Conservation (phyloP, 2,329 filamentous ascomycete genomes). For the Penicillium sp. region DNA sequence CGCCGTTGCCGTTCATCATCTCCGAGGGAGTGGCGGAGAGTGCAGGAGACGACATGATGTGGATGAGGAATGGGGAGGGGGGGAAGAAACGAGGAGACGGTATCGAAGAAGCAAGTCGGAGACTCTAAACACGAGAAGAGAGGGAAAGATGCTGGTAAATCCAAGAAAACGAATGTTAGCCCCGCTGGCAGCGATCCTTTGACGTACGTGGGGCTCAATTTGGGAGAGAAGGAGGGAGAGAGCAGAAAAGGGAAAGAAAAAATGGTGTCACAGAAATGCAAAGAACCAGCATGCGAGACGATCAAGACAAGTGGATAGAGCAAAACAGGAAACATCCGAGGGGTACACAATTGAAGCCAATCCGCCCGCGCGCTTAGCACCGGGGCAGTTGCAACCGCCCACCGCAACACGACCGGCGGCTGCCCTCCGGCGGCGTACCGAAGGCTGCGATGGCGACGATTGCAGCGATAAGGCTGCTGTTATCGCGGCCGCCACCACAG, state of each 20-base stretch:
- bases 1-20: constrained; percentile 18
- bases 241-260: too few species aligned
- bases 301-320: too few species aligned
- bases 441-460: background rate
- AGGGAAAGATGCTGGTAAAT: constrained; percentile 11
- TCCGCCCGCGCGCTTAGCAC: constrained; percentile 14
- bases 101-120: constrained; percentile 1
- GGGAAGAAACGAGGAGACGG: background rate
- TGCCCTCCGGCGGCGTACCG: background rate
- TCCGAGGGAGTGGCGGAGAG: constrained; percentile 25
- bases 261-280: too few species aligned
- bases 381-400: background rate
- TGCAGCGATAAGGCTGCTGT: background rate
- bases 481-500: too few species aligned
- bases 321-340: too few species aligned
- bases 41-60: constrained; percentile 28
- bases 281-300: too few species aligned
- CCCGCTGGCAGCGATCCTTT: constrained; percentile 8
- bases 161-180: background rate
- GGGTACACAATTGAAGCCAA: background rate
- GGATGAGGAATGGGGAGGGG: background rate
- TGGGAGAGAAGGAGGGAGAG: constrained; percentile 4
- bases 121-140: constrained; percentile 12
- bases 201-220: constrained; percentile 2
- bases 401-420: background rate